Evolutionary conservation across 129 eudicot species (phyloP), one percentile per base, ranked within the genome.

Genomic region (Chrysanthemum seticuspe): DNA sequence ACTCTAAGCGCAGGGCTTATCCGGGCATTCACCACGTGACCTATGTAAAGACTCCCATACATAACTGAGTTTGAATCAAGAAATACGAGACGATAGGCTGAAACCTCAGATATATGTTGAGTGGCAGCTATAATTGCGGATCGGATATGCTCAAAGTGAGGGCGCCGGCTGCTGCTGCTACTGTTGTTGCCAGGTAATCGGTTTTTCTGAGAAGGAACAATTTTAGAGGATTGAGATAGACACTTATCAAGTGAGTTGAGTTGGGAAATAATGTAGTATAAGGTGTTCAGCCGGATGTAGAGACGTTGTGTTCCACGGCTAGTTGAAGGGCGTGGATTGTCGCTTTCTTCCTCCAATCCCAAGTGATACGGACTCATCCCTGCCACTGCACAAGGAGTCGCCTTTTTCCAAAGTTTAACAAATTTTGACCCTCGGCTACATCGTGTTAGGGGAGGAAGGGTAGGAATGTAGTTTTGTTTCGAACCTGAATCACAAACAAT

Each of bases 251-350:
- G 86, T 54, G 85, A 54, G 68, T 81, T 72, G 36, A 94, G 84
- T 47, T 94, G 99, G 15, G 94, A 70, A 14, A 78, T 68, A 15
- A 94, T 87, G 82, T 88, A 88, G 63, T 94, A 93, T 16, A 94
- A 80, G 61, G 99, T 90, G 83, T 94, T 94, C 40, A 94, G 96
- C 15, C 99, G 93, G 55, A 94, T 90, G 86, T 94, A 94, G 50
- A 90, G 89, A 57, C 99, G 97, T 78, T 94, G 99, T 13, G 99
- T 94, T 34, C 97, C 97, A 14, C 99, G 96, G 36, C 97, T 94
- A 0, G 99, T 94, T 52, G 99, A 86, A 29, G 96, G 94, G 7
- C 91, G 89, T 5, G 96, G 83, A 62, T 88, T 65, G 75, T 79
- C 79, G 23, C 79, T 88, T 68, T 90, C 93, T 7, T 79, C 74